Conservation (phyloP, 208 protist genomes). For the Trypanosoma boissoni region DNA sequence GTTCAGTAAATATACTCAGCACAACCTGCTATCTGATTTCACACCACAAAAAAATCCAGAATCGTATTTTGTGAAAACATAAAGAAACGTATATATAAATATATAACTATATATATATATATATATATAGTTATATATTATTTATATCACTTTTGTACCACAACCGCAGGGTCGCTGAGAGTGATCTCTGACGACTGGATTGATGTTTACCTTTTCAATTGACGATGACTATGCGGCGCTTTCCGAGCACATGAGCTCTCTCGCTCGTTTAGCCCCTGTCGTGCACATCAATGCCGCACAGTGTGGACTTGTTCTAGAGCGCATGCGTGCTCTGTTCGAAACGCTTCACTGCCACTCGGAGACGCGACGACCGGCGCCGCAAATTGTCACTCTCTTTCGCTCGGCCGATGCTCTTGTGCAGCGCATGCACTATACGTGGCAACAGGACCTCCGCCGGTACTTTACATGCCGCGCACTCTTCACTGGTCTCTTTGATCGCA, state of each 20-base stretch:
- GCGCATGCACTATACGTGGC: constrained; percentile 29
- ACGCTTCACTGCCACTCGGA: constrained; percentile 18
- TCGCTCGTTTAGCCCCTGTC: constrained; percentile 1
- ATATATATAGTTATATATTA: no score
- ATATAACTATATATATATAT: no score
- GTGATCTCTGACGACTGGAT: no score
- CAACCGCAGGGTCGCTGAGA: no score
- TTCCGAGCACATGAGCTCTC: constrained; percentile 8
- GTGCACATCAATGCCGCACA: constrained; percentile 28
- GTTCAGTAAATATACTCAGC: no score
- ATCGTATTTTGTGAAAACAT: no score
- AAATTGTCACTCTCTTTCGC: constrained; percentile 25
- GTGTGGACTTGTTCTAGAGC: constrained; percentile 16
- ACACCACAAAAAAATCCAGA: no score
- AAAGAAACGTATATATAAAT: no score
- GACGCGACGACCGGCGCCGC: constrained; percentile 18
- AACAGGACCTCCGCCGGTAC: constrained; percentile 31
- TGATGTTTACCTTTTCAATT: no score
- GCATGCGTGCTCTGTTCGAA: constrained; percentile 12
- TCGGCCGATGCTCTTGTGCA: constrained; percentile 25
- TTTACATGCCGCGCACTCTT: constrained; percentile 56
- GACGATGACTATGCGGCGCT: no score
- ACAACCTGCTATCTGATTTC: no score
- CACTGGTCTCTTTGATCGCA: constrained; percentile 32
- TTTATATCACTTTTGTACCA: no score